phyloP scores from a whole-genome alignment of 2,329 filamentous ascomycete species.

The Cercospora citrullina region DNA sequence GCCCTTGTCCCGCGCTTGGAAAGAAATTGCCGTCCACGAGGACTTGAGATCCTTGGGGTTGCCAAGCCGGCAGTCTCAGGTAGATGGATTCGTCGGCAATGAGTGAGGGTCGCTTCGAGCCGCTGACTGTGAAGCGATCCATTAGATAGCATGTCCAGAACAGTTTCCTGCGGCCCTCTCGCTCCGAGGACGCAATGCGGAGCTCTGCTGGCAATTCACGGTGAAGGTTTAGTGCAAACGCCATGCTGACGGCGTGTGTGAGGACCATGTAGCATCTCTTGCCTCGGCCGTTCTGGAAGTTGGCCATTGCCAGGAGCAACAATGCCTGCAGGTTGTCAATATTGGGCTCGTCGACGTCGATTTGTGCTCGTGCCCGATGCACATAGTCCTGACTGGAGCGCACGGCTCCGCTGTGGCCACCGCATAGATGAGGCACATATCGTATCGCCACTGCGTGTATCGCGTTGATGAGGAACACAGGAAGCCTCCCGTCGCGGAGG shows the following conservation, averaged over 20 bases:
- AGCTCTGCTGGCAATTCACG: conserved; percentile 68
- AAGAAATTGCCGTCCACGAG: conserved; percentile 78
- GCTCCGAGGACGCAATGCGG: conserved; percentile 65
- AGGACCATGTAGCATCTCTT: conserved; percentile 87
- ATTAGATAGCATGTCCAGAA: conserved; percentile 90
- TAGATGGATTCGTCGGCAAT: conserved; percentile 75
- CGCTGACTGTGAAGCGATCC: conserved; percentile 78
- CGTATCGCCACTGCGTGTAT: conserved; percentile 57
- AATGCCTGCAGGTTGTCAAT: conserved; percentile 76
- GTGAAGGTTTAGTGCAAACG: conserved; percentile 76
- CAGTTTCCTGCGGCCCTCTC: conserved; percentile 73
- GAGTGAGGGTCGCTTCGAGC: conserved; percentile 78
- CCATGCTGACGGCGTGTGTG: conserved; percentile 78
- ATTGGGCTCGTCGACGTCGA: conserved; percentile 79
- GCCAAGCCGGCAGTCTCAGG: conserved; percentile 74
- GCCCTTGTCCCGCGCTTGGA: conserved; percentile 61
- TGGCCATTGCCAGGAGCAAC: conserved; percentile 72
- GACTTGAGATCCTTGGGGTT: conserved; percentile 60
- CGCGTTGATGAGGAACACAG: conserved; percentile 52
- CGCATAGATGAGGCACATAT: conserved; percentile 65
- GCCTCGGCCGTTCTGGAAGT: conserved; percentile 73
- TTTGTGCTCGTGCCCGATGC: conserved; percentile 64
- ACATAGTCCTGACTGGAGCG: conserved; percentile 72
- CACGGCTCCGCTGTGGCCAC: conserved; percentile 66
- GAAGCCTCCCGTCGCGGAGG: conserved; percentile 66